Evolutionary conservation across 1,139 yeast species (phyloP).

Genomic region (Candida smagusa): DNA sequence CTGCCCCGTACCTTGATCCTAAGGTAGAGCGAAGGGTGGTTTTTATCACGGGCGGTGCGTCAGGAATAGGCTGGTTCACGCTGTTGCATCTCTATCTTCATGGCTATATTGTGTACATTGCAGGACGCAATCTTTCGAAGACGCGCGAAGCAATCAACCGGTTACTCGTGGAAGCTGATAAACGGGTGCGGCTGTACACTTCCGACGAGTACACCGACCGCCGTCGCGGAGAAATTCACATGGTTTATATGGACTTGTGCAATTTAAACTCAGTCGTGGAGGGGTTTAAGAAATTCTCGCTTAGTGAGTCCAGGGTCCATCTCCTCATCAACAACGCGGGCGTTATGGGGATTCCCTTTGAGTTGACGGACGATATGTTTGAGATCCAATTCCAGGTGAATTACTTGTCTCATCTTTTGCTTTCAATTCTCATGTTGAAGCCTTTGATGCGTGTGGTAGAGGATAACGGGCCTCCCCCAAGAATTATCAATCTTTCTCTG

Average conservation of each 20-base stretch:
- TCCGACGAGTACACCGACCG: constrained; percentile 11
- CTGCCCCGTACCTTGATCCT: constrained; percentile 40
- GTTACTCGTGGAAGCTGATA: constrained; percentile 51
- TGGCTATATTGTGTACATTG: constrained; percentile 72
- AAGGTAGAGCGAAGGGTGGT: constrained; percentile 52
- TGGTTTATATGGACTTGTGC: constrained; percentile 31
- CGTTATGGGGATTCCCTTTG: constrained; percentile 37
- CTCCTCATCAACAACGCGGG: constrained; percentile 43
- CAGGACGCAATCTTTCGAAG: constrained; percentile 61
- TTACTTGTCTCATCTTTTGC: constrained; percentile 31
- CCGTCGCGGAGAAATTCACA: constrained; percentile 27
- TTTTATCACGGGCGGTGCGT: constrained; percentile 74
- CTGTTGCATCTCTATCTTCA: constrained; percentile 73
- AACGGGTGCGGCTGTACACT: constrained; percentile 20
- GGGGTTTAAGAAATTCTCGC: constrained; percentile 26
- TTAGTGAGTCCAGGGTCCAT: constrained; percentile 28
- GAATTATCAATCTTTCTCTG: constrained; percentile 34
- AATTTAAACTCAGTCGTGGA: constrained; percentile 28
- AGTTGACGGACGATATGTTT: constrained; percentile 33
- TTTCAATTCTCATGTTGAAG: constrained; percentile 31
- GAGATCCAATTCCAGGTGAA: constrained; percentile 46
- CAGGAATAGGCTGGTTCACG: constrained; percentile 79
- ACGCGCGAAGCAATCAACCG: constrained; percentile 56
- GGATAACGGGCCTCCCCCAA: constrained; percentile 20
- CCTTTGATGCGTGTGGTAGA: constrained; percentile 20